A percentile compares a stretch with the other conserved stretches of the same genome.
phyloP scores from a whole-genome alignment of 1,284 basidiomycete species.

The Limonomyces culmigenus region DNA sequence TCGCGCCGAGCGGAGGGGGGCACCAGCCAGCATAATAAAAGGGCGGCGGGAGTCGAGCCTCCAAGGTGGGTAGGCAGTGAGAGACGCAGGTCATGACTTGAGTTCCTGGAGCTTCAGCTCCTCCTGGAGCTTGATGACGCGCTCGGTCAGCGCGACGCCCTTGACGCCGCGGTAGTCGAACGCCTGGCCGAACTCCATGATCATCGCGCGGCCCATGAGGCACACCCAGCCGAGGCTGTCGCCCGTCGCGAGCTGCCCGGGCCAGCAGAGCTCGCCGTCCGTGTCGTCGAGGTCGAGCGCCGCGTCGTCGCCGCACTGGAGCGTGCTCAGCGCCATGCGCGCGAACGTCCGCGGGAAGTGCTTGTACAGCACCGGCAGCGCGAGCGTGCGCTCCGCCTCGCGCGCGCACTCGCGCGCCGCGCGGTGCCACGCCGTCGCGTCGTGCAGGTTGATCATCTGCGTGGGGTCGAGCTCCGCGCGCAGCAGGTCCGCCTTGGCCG shows the following conservation, averaged over 20 bases:
- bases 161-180: conserved; percentile 53
- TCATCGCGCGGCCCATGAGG: conserved; percentile 65
- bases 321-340: conserved; percentile 46
- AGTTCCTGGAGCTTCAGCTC: no score
- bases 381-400: conserved; percentile 34
- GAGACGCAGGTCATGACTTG: no score
- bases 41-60: no score
- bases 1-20: no score
- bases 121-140: no score
- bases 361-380: conserved; percentile 41
- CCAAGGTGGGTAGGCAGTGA: no score
- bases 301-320: conserved; percentile 45
- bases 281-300: conserved; percentile 68
- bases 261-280: conserved; percentile 69
- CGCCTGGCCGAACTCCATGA: conserved; percentile 56
- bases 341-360: conserved; percentile 59
- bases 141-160: conserved; percentile 54
- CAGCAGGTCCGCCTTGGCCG: conserved; percentile 1
- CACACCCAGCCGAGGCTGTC: conserved; percentile 69
- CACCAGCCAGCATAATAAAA: no score
- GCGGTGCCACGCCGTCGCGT: conserved; percentile 18
- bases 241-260: conserved; percentile 45
- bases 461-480: background rate
- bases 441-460: background rate
- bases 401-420: conserved; percentile 27